Evolutionary conservation across 495 filamentous ascomycete genomes (phyloP), one percentile per base, ranked within the genome.

Genomic region (Aspergillus taichungensis): DNA sequence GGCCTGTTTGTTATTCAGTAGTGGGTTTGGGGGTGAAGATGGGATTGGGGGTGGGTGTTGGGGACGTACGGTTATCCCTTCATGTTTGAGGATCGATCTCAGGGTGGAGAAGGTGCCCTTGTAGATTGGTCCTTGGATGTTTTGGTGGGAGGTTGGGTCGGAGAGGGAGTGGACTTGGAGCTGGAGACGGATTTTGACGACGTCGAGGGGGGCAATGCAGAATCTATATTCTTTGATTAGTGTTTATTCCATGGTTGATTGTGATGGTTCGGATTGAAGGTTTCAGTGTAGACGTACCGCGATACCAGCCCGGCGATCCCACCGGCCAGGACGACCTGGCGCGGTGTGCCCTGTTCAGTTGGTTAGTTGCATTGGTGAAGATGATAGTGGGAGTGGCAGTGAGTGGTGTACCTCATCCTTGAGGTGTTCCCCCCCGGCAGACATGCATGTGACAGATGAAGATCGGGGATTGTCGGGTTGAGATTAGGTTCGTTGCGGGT

Each of bases 101-200:
- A 95, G 75, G 6, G 91, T 94, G 10, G 76, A 73, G 11, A 90
- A 45, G 0, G 90, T 92, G 49, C 88, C 88, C 56, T 82, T 84
- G 67, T 88, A 90, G 11, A 85, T 64, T 34, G 84, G 85, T 6
- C 81, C 80, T 42, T 66, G 62, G 39, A 76, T 61, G 56, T 67
- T 54, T 37, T 53, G 55, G 43, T 76, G 68, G 18, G 77, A 75
- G 3, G 73, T 53, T 5, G 85, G 82, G 53, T 86, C 82, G 43
- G 79, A 79, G 46, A 85, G 77, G 12, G 88, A 87, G 67, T 88
- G 84, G 38, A 81, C 80, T 66, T 94, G 88, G 32, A 95, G 76
- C 58, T 95, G 89, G 37, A 95, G 81, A n/a, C 89, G 84, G 67
- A 95, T 95, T 72, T 96, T 96, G 67, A 94, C 80, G 47, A 96